phyloP scores from a whole-genome alignment of 805 yeast species.

The Cyberlindnera maritima region DNA sequence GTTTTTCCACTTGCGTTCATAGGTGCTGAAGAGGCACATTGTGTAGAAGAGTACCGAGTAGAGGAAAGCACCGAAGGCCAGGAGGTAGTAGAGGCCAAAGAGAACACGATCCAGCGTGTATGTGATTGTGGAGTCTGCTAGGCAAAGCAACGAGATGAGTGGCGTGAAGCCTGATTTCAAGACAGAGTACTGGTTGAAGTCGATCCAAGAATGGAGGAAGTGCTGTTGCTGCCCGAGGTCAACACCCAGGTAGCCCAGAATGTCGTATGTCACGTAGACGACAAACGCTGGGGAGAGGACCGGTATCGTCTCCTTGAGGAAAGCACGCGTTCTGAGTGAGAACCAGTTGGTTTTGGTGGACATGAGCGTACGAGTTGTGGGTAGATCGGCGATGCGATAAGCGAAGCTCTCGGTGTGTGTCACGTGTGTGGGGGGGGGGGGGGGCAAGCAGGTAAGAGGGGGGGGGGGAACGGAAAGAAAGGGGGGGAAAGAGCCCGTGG shows the following conservation, averaged over 20 bases:
- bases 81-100: constrained; percentile 6
- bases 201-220: constrained; percentile 15
- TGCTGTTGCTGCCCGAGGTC: constrained; percentile 12
- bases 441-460: not conserved
- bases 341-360: not conserved
- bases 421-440: not conserved
- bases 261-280: constrained; percentile 19
- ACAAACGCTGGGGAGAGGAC: constrained; percentile 21
- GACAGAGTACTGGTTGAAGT: constrained; percentile 17
- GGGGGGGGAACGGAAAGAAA: too few relatives aligned
- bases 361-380: not conserved
- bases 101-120: constrained; percentile 4
- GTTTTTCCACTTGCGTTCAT: constrained; percentile 24
- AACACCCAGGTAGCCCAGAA: constrained; percentile 8
- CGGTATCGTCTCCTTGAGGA: constrained; percentile 19
- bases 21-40: constrained; percentile 19
- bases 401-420: not conserved
- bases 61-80: constrained; percentile 12
- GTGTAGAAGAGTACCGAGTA: constrained; percentile 20
- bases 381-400: not conserved
- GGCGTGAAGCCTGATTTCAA: constrained; percentile 20
- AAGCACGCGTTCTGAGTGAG: constrained; percentile 6
- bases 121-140: not conserved
- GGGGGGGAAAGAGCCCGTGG: too few relatives aligned
- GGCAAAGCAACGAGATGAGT: constrained; percentile 1